A percentile compares a stretch with the other conserved stretches of the same genome.
phyloP scores from a whole-genome alignment of 805 yeast species.

The Metschnikowia lunata region DNA sequence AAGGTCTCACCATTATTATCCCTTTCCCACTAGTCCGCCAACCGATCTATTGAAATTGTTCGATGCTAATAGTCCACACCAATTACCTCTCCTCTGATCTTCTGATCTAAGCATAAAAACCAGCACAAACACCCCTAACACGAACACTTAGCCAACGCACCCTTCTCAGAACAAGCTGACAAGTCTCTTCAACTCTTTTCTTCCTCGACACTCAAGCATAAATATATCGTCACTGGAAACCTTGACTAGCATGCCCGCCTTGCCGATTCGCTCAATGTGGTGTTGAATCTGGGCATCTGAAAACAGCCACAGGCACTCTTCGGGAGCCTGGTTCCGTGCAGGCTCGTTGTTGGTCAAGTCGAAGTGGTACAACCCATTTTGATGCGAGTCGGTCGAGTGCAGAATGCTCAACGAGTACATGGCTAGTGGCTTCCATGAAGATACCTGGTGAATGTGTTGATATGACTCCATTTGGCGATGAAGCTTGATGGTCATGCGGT shows the following conservation, averaged over 20 bases:
- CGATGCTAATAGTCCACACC: too few relatives aligned
- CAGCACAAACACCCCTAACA: too few relatives aligned
- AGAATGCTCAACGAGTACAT: slow-evolving; percentile 34
- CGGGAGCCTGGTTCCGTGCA: slow-evolving; percentile 7
- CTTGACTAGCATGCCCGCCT: slow-evolving; percentile 39
- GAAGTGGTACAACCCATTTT: slow-evolving; percentile 26
- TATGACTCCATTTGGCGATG: slow-evolving; percentile 33
- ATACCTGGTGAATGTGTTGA: slow-evolving; percentile 28
- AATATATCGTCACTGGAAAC: slow-evolving; percentile 27
- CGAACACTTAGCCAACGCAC: too few relatives aligned
- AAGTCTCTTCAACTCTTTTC: slow-evolving; percentile 33
- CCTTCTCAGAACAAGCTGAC: slow-evolving; percentile 4
- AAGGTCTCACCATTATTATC: too few relatives aligned
- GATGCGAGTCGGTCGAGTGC: slow-evolving; percentile 22
- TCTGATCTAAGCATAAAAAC: too few relatives aligned
- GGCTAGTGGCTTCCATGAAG: slow-evolving; percentile 40
- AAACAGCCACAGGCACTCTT: slow-evolving; percentile 29
- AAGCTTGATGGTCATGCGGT: slow-evolving; percentile 32
- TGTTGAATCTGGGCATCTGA: slow-evolving; percentile 25
- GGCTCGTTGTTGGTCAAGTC: slow-evolving; percentile 19
- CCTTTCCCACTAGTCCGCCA: too few relatives aligned
- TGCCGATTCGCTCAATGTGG: slow-evolving; percentile 36
- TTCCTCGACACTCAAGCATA: slow-evolving; percentile 45
- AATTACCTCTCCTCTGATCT: too few relatives aligned
- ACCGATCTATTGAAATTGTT: too few relatives aligned